Conservation (phyloP, 2,329 filamentous ascomycete genomes). For the Orbilia quercus region DNA sequence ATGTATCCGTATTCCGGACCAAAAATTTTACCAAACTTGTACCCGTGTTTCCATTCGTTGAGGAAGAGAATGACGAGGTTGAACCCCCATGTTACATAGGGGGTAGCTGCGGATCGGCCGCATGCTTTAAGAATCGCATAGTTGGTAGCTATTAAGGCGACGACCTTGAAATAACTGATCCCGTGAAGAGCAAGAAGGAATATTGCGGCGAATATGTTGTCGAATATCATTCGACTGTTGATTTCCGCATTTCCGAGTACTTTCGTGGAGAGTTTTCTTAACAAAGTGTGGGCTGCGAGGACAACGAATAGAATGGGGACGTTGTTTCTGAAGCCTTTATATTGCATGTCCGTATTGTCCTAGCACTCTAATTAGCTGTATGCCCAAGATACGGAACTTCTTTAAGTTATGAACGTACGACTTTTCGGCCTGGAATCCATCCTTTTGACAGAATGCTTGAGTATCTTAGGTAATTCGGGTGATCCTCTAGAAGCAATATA, state of each 20-base stretch:
- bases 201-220: slow-evolving; percentile 80
- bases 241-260: slow-evolving; percentile 66
- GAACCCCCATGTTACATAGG: slow-evolving; percentile 85
- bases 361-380: slow-evolving; percentile 62
- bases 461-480: slow-evolving; percentile 83
- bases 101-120: slow-evolving; percentile 69
- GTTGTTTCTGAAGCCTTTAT: slow-evolving; percentile 84
- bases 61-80: slow-evolving; percentile 87
- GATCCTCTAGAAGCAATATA: slow-evolving; percentile 70
- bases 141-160: slow-evolving; percentile 82
- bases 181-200: slow-evolving; percentile 86
- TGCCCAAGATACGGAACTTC: background rate
- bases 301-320: slow-evolving; percentile 82
- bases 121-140: slow-evolving; percentile 71
- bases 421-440: slow-evolving; percentile 92
- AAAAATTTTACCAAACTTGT: slow-evolving; percentile 73
- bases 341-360: slow-evolving; percentile 92
- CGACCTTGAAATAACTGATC: slow-evolving; percentile 82
- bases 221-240: slow-evolving; percentile 78
- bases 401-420: slow-evolving; percentile 69
- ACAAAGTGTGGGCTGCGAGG: slow-evolving; percentile 64
- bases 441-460: slow-evolving; percentile 77
- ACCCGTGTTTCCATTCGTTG: slow-evolving; percentile 86
- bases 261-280: slow-evolving; percentile 65
- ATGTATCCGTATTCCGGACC: slow-evolving; percentile 73